Base-by-base conservation (phyloP, 2,329 filamentous ascomycete species). In the Ophiostoma triangulosporum region DNA sequence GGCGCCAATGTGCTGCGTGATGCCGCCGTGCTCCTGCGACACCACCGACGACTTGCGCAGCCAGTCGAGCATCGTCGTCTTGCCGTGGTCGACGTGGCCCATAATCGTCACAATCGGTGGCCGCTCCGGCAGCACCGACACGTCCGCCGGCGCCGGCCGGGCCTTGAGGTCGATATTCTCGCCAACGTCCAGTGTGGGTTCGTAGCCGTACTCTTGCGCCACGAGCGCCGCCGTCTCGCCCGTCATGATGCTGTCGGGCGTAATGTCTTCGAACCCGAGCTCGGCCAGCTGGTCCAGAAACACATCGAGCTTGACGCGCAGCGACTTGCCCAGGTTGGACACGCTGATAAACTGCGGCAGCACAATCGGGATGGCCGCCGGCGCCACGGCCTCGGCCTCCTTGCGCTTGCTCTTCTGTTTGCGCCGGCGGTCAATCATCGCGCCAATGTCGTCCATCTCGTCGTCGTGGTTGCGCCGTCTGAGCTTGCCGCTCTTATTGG, bases 81-180 rank as follows among this genome's bases (percentile, higher is more conserved):
- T 98, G 52, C 93, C 93, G 66, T 98, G 93, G 65, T 98, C 94
- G 61, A 98, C 93, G 60, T 98, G 93, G 2, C 93, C 93, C 94
- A 98, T 98, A 63, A 98, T 98, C 0, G 94, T 97, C 36, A 98
- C 90, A 33, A 98, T 88, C 0, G 93, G 94, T 7, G 93, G 91
- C 15, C 94, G 80, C 32, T 73, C 68, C 2, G 89, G 88, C 7
- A 96, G 68, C 14, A 67, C 61, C 0, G 84, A 80, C 49, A 73
- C 76, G 65, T 91, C 87, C 62, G 82, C 81, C 8, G 80, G 78
- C 26, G 75, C 70, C 1, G 88, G 83, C 11, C 83, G 78, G 24
- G 86, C 76, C 57, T 76, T 77, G 36, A 98, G 69, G 65, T 98
- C 91, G 45, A 81, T 73, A 1, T 70, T 66, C 48, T 84, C 80